Conservation (phyloP, 2,329 filamentous ascomycete genomes). For the Phaeosphaeria sp. region DNA sequence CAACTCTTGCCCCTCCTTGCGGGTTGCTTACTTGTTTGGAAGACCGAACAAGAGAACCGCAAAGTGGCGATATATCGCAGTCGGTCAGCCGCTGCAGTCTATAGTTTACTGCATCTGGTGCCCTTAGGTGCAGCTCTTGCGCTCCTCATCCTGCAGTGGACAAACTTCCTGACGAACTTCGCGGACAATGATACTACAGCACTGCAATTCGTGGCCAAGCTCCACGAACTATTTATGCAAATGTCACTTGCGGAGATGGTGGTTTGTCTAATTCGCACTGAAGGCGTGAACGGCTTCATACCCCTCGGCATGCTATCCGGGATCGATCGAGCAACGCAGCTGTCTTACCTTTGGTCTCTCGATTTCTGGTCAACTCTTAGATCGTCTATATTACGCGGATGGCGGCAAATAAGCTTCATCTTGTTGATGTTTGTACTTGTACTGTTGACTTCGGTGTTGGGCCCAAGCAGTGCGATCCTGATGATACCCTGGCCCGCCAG, state of each 20-base stretch:
- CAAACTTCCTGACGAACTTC: background rate
- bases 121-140: background rate
- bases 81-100: background rate
- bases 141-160: background rate
- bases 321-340: background rate
- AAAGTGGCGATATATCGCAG: background rate
- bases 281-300: background rate
- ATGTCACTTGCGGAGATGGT: slow-evolving; percentile 8
- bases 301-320: background rate
- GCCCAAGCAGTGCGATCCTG: background rate
- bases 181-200: background rate
- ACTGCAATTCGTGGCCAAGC: slow-evolving; percentile 1
- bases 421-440: background rate
- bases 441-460: background rate
- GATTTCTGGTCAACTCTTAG: background rate
- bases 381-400: background rate
- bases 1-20: background rate
- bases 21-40: background rate
- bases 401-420: background rate
- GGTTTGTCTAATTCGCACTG: background rate
- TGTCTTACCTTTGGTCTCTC: background rate
- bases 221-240: slow-evolving; percentile 18
- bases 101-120: background rate
- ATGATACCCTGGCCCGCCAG: background rate
- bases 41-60: background rate